phyloP scores from a whole-genome alignment of 2,329 filamentous ascomycete genomes.

The Bipolaris zeicola region DNA sequence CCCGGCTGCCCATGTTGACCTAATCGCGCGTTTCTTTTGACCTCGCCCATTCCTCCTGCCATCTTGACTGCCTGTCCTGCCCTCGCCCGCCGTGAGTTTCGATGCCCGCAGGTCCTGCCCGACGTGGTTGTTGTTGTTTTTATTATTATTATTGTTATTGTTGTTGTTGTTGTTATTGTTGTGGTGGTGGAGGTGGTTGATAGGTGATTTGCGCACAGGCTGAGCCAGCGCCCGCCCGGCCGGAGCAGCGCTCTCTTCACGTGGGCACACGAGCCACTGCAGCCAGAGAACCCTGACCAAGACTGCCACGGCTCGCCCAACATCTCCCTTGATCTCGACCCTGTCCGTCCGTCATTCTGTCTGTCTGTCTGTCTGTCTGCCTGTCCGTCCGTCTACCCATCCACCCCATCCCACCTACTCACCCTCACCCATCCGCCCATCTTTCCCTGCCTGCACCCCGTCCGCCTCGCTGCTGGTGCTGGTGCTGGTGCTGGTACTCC shows the following conservation, averaged over 20 bases:
- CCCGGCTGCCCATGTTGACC: slow-evolving; percentile 21
- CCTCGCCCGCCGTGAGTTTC: background rate
- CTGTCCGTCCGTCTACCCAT: slow-evolving; percentile 4
- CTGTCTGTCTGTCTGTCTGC: too few relatives aligned
- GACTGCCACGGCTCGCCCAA: slow-evolving; percentile 11
- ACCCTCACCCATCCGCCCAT: background rate
- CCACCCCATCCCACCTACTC: slow-evolving; percentile 9
- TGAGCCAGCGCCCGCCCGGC: background rate
- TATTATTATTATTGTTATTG: too few relatives aligned
- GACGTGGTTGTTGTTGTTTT: too few relatives aligned
- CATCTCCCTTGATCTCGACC: slow-evolving; percentile 7
- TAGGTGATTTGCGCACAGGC: slow-evolving; percentile 12
- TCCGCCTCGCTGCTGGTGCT: background rate
- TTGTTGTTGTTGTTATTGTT: background rate
- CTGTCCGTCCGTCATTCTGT: background rate
- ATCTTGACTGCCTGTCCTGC: slow-evolving; percentile 13
- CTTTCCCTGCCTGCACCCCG: background rate
- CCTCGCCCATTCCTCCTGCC: slow-evolving; percentile 24
- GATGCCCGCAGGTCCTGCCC: background rate
- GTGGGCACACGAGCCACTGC: slow-evolving; percentile 35
- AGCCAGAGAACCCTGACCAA: slow-evolving; percentile 11
- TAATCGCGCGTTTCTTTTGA: slow-evolving; percentile 32
- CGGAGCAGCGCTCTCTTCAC: slow-evolving; percentile 22
- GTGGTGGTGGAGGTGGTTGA: slow-evolving; percentile 15
- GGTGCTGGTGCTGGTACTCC: background rate